Conservation (phyloP, 768 basidiomycete genomes). For the Xerocomus potaroensis region DNA sequence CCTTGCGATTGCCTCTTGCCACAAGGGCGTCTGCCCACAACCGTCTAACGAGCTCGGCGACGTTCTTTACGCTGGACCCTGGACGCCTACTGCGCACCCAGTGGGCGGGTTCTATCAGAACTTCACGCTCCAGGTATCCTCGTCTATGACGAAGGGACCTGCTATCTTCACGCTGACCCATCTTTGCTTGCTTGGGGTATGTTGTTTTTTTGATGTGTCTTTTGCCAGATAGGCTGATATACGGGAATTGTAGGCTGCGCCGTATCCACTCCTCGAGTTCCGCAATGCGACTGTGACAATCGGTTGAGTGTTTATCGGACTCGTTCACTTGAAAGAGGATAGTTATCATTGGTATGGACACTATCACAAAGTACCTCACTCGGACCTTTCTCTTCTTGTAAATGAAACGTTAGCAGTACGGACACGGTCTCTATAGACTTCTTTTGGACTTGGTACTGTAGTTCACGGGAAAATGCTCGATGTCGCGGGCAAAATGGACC, state of each 20-base stretch:
- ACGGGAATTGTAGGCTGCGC: conserved; percentile 15
- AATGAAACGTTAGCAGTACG: too few species aligned
- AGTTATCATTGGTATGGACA: background rate
- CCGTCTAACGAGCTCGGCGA: conserved; percentile 15
- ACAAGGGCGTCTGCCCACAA: conserved; percentile 12
- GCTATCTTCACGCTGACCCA: conserved; percentile 30
- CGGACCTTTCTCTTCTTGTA: too few species aligned
- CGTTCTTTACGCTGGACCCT: conserved; percentile 29
- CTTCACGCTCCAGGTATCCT: conserved; percentile 19
- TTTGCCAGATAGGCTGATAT: background rate
- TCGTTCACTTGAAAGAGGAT: background rate
- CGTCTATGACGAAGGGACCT: conserved; percentile 10
- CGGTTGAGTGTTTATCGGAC: background rate
- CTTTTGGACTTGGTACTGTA: too few species aligned
- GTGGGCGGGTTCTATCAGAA: conserved; percentile 26
- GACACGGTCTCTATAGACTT: too few species aligned
- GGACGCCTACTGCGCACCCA: conserved; percentile 18
- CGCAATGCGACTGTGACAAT: conserved; percentile 23
- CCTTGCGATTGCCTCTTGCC: conserved; percentile 17
- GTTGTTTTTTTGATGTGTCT: background rate
- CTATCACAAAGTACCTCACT: background rate
- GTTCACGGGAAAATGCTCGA: too few species aligned
- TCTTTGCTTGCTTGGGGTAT: conserved; percentile 28
- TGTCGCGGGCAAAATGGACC: too few species aligned
- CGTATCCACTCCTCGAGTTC: conserved; percentile 27